phyloP scores from a whole-genome alignment of 2,329 filamentous ascomycete genomes.

The Venturia nashicola region DNA sequence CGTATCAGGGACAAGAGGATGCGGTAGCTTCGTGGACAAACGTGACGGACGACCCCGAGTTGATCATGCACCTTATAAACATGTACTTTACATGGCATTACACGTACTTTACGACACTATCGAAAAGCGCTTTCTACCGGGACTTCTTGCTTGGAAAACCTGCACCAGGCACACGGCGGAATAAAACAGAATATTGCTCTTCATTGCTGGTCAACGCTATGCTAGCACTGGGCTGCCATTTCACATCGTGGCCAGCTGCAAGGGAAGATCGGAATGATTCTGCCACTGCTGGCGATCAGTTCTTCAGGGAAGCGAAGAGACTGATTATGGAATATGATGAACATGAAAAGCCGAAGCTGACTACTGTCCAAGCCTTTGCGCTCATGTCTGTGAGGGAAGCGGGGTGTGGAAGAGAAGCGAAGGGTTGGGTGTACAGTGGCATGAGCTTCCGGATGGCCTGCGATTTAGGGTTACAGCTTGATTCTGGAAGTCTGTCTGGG shows the following conservation, averaged over 20 bases:
- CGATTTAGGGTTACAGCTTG: conserved; percentile 83
- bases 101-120: conserved; percentile 84
- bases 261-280: conserved; percentile 60
- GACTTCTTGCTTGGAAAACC: conserved; percentile 64
- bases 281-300: conserved; percentile 85
- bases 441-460: conserved; percentile 98
- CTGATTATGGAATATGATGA: conserved; percentile 85
- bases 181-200: conserved; percentile 66
- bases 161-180: conserved; percentile 30
- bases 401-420: conserved; percentile 84
- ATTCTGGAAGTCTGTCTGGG: conserved; percentile 51
- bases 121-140: conserved; percentile 72
- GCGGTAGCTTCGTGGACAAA: conserved; percentile 77
- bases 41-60: conserved; percentile 65
- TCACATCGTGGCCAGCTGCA: conserved; percentile 64
- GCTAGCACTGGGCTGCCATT: conserved; percentile 85
- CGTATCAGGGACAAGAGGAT: conserved; percentile 41
- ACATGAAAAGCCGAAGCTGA: conserved; percentile 76
- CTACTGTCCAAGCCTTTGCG: conserved; percentile 85
- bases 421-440: conserved; percentile 95
- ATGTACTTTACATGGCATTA: conserved; percentile 99
- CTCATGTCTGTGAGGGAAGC: conserved; percentile 95
- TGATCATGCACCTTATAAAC: conserved; percentile 79
- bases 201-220: conserved; percentile 86
- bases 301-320: conserved; percentile 86